A percentile compares a stretch with the other conserved stretches of the same genome.
These are phyloP conservation scores for Boletus subcaerulescens DNA, from an alignment of 768 basidiomycete species.

Conservation along the genomic window DNA sequence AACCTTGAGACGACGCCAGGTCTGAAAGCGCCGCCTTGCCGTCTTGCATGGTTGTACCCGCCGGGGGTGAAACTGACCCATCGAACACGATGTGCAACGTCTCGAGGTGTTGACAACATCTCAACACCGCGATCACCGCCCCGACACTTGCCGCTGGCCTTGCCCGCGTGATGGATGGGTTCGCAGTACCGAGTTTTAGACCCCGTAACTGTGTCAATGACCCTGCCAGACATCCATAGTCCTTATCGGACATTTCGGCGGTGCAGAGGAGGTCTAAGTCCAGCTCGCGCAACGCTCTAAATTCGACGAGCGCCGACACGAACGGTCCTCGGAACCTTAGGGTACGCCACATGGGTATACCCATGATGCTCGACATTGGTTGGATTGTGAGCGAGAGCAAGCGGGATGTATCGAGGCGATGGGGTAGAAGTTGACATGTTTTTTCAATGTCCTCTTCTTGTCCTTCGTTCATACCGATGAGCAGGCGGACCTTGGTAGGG, in stretches of 20 bases:
- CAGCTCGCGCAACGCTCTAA: conserved; percentile 11
- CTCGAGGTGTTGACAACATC: conserved; percentile 9
- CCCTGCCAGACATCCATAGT: conserved; percentile 9
- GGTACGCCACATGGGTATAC: not conserved
- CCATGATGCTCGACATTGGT: not conserved
- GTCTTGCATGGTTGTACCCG: too few relatives aligned
- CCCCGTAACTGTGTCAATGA: conserved; percentile 8
- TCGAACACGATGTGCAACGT: conserved; percentile 19
- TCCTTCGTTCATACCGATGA: conserved; percentile 5
- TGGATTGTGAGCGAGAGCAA: conserved; percentile 5
- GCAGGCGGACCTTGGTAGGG: conserved; percentile 8
- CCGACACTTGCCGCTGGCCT: conserved; percentile 7
- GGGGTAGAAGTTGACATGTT: conserved; percentile 9
- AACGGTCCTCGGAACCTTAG: not conserved
- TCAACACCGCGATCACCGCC: conserved; percentile 15
- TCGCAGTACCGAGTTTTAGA: conserved; percentile 16
- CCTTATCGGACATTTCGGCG: conserved; percentile 5
- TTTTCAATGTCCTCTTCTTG: not conserved
- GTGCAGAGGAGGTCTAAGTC: conserved; percentile 18
- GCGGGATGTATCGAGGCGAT: conserved; percentile 10
- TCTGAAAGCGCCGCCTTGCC: too few relatives aligned
- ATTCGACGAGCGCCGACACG: conserved; percentile 10
- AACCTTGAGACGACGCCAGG: not conserved
- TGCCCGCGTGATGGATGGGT: not conserved
- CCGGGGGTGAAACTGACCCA: conserved; percentile 2